Evolutionary conservation across 306 rosid genomes (phyloP).

Genomic region (Malus sieversii): DNA sequence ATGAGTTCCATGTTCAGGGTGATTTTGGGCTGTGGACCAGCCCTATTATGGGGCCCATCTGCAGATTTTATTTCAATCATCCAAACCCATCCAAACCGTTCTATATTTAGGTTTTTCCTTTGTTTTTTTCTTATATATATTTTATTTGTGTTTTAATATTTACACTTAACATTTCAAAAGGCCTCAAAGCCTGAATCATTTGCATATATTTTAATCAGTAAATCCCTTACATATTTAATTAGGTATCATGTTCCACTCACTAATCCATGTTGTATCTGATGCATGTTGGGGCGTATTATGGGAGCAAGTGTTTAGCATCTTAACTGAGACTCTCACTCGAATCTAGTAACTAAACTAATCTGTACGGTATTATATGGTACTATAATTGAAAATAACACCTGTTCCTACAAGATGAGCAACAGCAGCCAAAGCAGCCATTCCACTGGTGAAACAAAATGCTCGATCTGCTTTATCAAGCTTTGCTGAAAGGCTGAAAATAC

Average conservation of each 20-base stretch:
- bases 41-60: no score
- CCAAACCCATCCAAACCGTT: no score
- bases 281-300: not conserved
- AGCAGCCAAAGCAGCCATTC: slow-evolving; percentile 92
- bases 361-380: not conserved
- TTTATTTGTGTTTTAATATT: not conserved
- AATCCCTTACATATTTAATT: not conserved
- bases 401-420: slow-evolving; percentile 71
- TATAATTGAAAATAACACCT: slow-evolving; percentile 38
- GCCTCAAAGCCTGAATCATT: not conserved
- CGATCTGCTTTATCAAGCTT: slow-evolving; percentile 86
- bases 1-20: not conserved
- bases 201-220: not conserved
- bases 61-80: no score
- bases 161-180: not conserved
- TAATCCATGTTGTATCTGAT: not conserved
- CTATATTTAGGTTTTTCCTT: not conserved
- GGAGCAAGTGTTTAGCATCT: not conserved
- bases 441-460: slow-evolving; percentile 92
- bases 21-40: not conserved
- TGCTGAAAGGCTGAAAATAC: slow-evolving; percentile 59
- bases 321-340: not conserved
- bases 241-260: not conserved
- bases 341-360: not conserved
- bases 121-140: not conserved